Evolutionary conservation across 306 rosid species (phyloP), one percentile per base, ranked within the genome.

Genomic region (Quercus gilva): DNA sequence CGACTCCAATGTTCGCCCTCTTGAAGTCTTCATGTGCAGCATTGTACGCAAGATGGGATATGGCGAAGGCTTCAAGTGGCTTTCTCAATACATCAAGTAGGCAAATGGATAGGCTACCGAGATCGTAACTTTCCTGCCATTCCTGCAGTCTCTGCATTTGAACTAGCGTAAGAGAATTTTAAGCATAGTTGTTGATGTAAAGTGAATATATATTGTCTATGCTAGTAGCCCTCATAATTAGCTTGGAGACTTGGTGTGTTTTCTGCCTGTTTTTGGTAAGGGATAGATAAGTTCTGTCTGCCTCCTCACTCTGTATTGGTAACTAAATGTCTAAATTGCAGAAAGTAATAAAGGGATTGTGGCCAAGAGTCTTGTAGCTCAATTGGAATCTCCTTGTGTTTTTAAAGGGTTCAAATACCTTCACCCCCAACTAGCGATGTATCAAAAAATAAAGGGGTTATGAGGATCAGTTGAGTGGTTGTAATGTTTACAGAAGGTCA

Each of bases 11-110:
- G 92, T 92, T 57, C 94, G 97, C 14, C 94, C 94, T 55, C 73
- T 92, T 20, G 94, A 92, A 81, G 94, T 92, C n/a, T 92, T 90
- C 84, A 92, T 92, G 97, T 92, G 97, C 86, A 92, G 97, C 58
- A 92, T 92, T 43, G 94, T 92, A 65, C 94, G 94, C 78, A 92
- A 92, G 85, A 92, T 92, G 97, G 97, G 94, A 4, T 92, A 92
- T 19, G 97, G 97, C 1, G 97, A 92, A 68, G 97, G 97, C 80
- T 92, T 92, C 69, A 83, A 84, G 87, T 92, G 97, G 97, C 81
- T 92, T 61, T 92, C 97, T 76, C 97, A 92, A 82, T 92, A 92
- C 86, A 90, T 92, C 78, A 86, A 92, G 81, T 91, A 89, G 89
- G 79, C 43, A 67, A 70, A 59, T 52, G 55, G 76, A 53, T 72